Conservation (phyloP, 2,329 filamentous ascomycete species). For the Metarhizium anisopliae region DNA sequence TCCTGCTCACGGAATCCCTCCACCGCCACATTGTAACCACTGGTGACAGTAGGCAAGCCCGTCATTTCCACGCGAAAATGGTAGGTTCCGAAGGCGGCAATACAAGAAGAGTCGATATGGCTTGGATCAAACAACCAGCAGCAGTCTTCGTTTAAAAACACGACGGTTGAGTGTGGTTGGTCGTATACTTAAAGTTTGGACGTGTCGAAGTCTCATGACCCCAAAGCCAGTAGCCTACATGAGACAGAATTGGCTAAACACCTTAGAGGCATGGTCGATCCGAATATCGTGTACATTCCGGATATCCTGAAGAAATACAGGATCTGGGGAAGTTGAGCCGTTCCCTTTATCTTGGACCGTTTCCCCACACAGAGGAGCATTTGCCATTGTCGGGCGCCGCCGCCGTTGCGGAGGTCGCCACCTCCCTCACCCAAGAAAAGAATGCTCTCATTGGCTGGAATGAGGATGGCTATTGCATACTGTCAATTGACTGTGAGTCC, state of each 20-base stretch:
- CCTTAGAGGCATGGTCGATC: background rate
- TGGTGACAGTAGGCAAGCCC: background rate
- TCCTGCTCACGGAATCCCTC: conserved; percentile 50
- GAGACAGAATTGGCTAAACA: background rate
- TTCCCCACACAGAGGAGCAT: background rate
- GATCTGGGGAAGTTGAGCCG: background rate
- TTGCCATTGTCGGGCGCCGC: conserved; percentile 7
- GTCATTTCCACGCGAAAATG: background rate
- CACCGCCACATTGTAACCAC: conserved; percentile 48
- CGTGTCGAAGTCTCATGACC: background rate
- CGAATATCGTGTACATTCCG: background rate
- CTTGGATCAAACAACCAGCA: background rate
- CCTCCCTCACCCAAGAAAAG: conserved; percentile 10
- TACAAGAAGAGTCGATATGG: background rate
- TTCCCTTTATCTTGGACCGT: background rate
- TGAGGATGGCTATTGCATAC: background rate
- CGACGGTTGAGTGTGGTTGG: background rate
- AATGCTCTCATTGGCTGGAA: background rate
- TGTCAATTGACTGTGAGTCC: background rate
- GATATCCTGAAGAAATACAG: background rate
- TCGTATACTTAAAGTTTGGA: background rate
- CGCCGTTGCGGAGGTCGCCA: conserved; percentile 24
- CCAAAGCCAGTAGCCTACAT: background rate
- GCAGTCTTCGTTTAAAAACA: background rate
- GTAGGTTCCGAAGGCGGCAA: background rate